Evolutionary conservation across 345 rosid species (phyloP).

Genomic region (Cardiospermum halicacabum): DNA sequence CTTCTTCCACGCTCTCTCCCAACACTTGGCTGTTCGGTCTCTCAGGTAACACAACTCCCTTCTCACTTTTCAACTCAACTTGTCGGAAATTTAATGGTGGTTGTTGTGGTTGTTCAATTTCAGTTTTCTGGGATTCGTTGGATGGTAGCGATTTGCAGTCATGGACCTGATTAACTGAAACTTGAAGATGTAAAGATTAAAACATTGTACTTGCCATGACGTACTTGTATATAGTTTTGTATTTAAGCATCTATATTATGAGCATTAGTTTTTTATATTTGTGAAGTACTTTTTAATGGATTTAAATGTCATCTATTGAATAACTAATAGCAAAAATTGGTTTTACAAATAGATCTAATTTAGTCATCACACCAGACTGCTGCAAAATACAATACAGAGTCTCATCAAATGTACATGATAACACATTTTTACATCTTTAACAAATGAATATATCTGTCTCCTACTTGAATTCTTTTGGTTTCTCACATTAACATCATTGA

Average conservation of each 20-base stretch:
- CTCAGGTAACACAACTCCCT: constrained; percentile 32
- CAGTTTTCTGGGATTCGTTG: constrained; percentile 64
- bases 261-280: no score
- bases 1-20: constrained; percentile 51
- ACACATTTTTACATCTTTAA: constrained; percentile 26
- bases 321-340: no score
- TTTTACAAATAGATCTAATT: no score
- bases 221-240: constrained; percentile 7
- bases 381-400: no score
- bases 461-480: background rate
- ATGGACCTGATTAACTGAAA: background rate
- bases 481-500: constrained; percentile 51
- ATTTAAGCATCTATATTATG: no score
- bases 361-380: background rate
- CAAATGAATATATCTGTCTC: constrained; percentile 1
- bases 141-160: constrained; percentile 32
- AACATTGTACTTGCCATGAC: constrained; percentile 11
- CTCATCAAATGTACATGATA: background rate
- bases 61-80: background rate
- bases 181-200: background rate
- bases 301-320: no score
- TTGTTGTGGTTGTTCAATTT: constrained; percentile 7
- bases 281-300: no score
- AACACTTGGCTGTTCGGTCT: constrained; percentile 42
- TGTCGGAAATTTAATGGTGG: background rate